Evolutionary conservation across 2,329 filamentous ascomycete genomes (phyloP).

Genomic region (Aschersonia sp.): DNA sequence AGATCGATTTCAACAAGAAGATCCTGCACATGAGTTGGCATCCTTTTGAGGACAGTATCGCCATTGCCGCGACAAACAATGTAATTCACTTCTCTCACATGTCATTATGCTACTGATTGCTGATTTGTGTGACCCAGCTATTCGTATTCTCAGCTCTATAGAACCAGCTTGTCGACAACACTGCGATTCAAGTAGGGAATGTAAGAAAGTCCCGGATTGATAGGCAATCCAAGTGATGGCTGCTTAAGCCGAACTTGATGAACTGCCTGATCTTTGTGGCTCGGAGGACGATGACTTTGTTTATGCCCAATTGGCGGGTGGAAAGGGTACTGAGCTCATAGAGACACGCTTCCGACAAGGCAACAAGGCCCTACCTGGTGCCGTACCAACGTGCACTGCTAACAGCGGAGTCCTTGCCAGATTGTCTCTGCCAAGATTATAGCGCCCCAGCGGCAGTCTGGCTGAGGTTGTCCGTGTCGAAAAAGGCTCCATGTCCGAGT

Average conservation of each 20-base stretch:
- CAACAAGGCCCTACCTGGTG: background rate
- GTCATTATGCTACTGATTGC: background rate
- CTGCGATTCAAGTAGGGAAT: background rate
- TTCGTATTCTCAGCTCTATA: constrained; percentile 70
- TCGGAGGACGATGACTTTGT: no score
- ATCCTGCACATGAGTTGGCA: constrained; percentile 99
- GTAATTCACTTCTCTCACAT: constrained; percentile 35
- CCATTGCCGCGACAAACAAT: constrained; percentile 98
- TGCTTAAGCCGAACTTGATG: background rate
- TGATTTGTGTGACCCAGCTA: constrained; percentile 29
- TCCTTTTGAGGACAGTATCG: constrained; percentile 98
- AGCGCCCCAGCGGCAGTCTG: background rate
- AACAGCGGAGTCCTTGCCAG: no score
- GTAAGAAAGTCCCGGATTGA: background rate
- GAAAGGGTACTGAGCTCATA: background rate
- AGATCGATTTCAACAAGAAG: constrained; percentile 99
- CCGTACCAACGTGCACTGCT: no score
- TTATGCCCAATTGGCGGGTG: background rate
- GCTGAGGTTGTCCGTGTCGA: background rate
- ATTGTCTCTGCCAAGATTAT: background rate
- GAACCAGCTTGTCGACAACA: background rate
- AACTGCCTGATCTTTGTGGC: background rate
- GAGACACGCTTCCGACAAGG: background rate
- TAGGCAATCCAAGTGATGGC: no score
- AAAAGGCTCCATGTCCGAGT: background rate